phyloP scores from a whole-genome alignment of 805 yeast species.

The Sungouiella thailandica region DNA sequence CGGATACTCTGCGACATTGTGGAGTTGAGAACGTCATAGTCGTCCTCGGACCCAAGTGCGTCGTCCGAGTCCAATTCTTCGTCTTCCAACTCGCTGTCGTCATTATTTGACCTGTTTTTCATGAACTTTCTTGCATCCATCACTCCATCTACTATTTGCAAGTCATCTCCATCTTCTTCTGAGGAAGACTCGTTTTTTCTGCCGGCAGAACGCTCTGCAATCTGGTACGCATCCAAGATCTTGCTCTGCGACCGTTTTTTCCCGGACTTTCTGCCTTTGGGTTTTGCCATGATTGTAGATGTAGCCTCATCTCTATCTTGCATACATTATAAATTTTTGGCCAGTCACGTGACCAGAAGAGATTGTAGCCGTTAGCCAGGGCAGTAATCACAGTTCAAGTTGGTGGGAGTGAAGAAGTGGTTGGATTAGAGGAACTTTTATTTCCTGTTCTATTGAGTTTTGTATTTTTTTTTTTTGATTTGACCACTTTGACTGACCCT shows the following conservation, averaged over 20 bases:
- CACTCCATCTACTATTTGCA: slow-evolving; percentile 31
- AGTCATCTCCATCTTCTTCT: slow-evolving; percentile 18
- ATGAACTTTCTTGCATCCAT: slow-evolving; percentile 37
- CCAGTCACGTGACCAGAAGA: slow-evolving; percentile 1
- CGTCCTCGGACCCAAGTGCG: slow-evolving; percentile 80
- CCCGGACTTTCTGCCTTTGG: slow-evolving; percentile 14
- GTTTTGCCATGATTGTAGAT: slow-evolving; percentile 11
- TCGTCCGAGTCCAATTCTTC: slow-evolving; percentile 83
- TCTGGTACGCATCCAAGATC: slow-evolving; percentile 40
- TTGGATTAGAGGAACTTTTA: too few species aligned
- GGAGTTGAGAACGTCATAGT: slow-evolving; percentile 54
- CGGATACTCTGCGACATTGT: slow-evolving; percentile 67
- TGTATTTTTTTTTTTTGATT: too few species aligned
- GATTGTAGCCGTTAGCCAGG: too few species aligned
- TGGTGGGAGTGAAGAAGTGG: too few species aligned
- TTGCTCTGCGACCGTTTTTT: slow-evolving; percentile 33
- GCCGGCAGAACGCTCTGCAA: slow-evolving; percentile 34
- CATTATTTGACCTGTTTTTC: slow-evolving; percentile 14
- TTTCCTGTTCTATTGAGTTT: too few species aligned
- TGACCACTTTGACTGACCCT: too few species aligned
- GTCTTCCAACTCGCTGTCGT: slow-evolving; percentile 40
- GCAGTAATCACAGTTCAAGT: too few species aligned
- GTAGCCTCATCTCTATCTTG: slow-evolving; percentile 2
- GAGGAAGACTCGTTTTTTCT: slow-evolving; percentile 14
- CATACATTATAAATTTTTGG: neutral